Evolutionary conservation across 306 rosid genomes (phyloP), one percentile per base, ranked within the genome.

Genomic region (Gastrolobium villosum): DNA sequence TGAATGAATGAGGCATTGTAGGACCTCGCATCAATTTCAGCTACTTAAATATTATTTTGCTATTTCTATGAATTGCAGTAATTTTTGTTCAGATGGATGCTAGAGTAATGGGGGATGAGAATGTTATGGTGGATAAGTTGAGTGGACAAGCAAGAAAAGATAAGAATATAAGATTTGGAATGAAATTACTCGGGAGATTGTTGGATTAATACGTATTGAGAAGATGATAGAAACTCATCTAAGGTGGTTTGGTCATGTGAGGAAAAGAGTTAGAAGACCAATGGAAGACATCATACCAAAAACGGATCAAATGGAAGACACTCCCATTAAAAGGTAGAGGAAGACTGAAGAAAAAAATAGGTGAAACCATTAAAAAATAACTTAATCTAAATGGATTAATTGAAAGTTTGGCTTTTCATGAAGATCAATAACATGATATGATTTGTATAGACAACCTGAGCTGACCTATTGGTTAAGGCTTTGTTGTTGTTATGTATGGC

Each of bases 21-120:
- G 45, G 67, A 61, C 20, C 26, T 34, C 3, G 66, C 66, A 34
- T 60, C 26, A 61, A 32, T 9, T 59, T 59, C 65, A 59, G 65
- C 20, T 11, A 11, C 8, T 59, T 32, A 10, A 8, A 59, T n/a
- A n/a, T n/a, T n/a, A n/a, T n/a, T n/a, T n/a, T n/a, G n/a, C n/a
- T n/a, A n/a, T n/a, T n/a, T n/a, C n/a, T n/a, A n/a, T n/a, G n/a
- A n/a, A n/a, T n/a, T n/a, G n/a, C n/a, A n/a, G n/a, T n/a, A n/a
- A n/a, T n/a, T n/a, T n/a, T n/a, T n/a, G n/a, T n/a, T n/a, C n/a
- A n/a, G n/a, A n/a, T n/a, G n/a, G n/a, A n/a, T n/a, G n/a, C n/a
- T n/a, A n/a, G n/a, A n/a, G n/a, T n/a, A n/a, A n/a, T n/a, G n/a
- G n/a, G n/a, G n/a, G n/a, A n/a, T n/a, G n/a, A n/a, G n/a, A n/a